Percentiles rank a stretch among this genome's conserved stretches.
Conservation (phyloP, 2,329 filamentous ascomycete genomes). For the Claviceps sp. region DNA sequence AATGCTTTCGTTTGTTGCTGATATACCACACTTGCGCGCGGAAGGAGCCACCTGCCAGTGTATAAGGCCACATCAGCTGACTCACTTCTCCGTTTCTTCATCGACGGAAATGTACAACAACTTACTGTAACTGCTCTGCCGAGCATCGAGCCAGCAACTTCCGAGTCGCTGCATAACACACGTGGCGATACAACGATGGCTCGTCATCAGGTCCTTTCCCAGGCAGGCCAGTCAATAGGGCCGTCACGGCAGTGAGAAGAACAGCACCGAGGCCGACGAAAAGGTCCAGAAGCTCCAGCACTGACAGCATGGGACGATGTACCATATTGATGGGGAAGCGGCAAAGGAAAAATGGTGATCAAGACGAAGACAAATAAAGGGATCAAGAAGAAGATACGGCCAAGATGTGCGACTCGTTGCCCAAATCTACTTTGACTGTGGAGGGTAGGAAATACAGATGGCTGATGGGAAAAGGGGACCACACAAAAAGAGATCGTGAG, state of each 20-base stretch:
- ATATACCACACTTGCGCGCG: conserved; percentile 7
- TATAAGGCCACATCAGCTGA: neutral
- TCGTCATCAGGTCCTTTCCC: conserved; percentile 7
- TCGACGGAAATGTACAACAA: neutral
- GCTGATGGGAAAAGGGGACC: too few relatives aligned
- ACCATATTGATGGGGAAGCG: neutral
- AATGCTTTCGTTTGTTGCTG: conserved; percentile 4
- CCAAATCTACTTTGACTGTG: too few relatives aligned
- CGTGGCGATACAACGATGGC: conserved; percentile 8
- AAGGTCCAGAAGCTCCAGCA: conserved; percentile 7
- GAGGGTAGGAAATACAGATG: too few relatives aligned
- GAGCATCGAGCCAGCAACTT: conserved; percentile 6
- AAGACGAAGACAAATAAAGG: neutral
- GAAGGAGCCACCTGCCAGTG: conserved; percentile 7
- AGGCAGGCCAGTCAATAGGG: conserved; percentile 3
- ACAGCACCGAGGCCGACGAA: conserved; percentile 7
- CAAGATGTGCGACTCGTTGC: too few relatives aligned
- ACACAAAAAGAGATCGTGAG: too few relatives aligned
- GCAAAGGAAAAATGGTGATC: neutral
- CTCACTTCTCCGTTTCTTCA: neutral
- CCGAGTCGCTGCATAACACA: conserved; percentile 9
- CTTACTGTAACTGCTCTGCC: conserved; percentile 10
- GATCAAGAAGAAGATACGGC: neutral
- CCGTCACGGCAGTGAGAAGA: conserved; percentile 1
- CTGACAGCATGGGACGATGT: neutral